Percentiles rank a stretch among this genome's conserved stretches.
Evolutionary conservation across 148 eudicot species (phyloP).

Genomic region (Rhododendron williamsianum): DNA sequence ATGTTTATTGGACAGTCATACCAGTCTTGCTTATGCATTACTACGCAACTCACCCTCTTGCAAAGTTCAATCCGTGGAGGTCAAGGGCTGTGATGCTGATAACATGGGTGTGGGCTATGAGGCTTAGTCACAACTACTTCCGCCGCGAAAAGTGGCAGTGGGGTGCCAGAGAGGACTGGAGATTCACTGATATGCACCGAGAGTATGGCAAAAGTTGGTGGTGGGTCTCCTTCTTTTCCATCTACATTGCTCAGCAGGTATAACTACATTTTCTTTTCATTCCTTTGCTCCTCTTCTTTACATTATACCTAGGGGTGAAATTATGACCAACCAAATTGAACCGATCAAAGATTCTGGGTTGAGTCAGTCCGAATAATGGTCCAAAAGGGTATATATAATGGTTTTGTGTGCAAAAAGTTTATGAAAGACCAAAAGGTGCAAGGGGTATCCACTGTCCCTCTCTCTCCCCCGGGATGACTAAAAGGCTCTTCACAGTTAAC

Average conservation of each 20-base stretch:
- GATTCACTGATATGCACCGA: slow-evolving; percentile 60
- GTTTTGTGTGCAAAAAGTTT: not conserved
- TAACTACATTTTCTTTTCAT: not conserved
- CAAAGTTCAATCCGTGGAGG: slow-evolving; percentile 44
- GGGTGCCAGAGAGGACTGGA: slow-evolving; percentile 97
- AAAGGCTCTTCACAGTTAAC: not conserved
- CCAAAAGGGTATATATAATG: not conserved
- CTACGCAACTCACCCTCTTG: slow-evolving; percentile 67
- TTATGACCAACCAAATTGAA: not conserved
- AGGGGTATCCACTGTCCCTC: not conserved
- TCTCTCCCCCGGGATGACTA: not conserved
- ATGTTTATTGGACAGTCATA: slow-evolving; percentile 84
- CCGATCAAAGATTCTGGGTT: not conserved
- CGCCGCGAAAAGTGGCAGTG: slow-evolving; percentile 90
- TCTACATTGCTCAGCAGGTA: slow-evolving; percentile 86
- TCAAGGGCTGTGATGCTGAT: slow-evolving; percentile 51
- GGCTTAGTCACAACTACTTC: slow-evolving; percentile 83
- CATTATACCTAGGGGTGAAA: not conserved
- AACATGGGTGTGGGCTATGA: slow-evolving; percentile 77
- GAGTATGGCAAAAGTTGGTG: slow-evolving; percentile 76
- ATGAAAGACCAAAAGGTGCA: not conserved
- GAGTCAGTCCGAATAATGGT: not conserved
- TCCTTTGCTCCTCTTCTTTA: not conserved
- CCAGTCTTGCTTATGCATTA: slow-evolving; percentile 63
- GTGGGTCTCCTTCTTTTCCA: slow-evolving; percentile 88